Evolutionary conservation across 2,329 filamentous ascomycete genomes (phyloP), one percentile per base, ranked within the genome.

Genomic region (Capronia americana): DNA sequence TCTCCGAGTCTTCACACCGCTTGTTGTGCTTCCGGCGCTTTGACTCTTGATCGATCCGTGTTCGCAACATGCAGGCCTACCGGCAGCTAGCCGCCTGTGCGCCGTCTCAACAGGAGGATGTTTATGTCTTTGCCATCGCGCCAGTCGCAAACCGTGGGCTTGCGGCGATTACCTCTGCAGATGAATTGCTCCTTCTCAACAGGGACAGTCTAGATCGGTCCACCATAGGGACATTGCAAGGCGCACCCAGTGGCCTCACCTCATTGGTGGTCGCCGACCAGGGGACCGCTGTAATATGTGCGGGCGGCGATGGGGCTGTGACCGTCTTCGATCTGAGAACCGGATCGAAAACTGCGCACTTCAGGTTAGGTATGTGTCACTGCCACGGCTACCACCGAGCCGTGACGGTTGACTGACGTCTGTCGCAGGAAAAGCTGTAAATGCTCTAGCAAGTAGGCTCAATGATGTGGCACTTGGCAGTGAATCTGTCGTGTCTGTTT

Each of bases 111-210:
- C 50, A 63, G 17, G 54, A 67, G 12, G 71, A 70, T 62, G 69
- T 68, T 44, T 74, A 74, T 64, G 65, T 74, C 57, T 70, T 69
- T 51, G 57, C 64, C 6, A 67, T 74, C 28, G 51, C 72, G 5
- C 71, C 72, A 41, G 46, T 67, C 30, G 50, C 63, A 24, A 59
- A 57, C 26, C 61, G 65, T 34, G 63, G 55, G 10, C 54, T 74
- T 57, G 72, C 69, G 11, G 69, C 69, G 20, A 69, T 73, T 41
- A 72, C 70, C 24, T 74, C 72, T 30, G 65, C 68, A 20, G 64
- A 73, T 55, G 71, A 74, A 57, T 56, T 74, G 2, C 61, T 73
- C 38, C 26, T 74, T 23, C 38, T 74, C 41, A 44, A 70, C 46
- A 50, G 65, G 32, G 57, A 63, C 23, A 62, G 38, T 38, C 63